Conservation (phyloP, 331 rosid species). For the Ulmus americana region DNA sequence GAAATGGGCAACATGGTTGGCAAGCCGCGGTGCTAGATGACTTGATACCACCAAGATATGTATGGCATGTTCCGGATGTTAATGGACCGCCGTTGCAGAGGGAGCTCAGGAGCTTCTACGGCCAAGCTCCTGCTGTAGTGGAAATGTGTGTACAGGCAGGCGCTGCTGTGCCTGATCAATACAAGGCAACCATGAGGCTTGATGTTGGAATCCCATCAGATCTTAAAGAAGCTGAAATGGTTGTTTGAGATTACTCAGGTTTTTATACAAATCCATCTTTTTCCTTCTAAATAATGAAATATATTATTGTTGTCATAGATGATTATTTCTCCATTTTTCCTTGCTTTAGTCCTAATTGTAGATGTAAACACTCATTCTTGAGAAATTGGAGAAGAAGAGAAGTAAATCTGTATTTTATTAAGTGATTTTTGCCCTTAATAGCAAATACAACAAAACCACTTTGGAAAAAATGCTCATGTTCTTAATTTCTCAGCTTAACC, state of each 20-base stretch:
- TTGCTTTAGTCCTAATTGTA: not conserved
- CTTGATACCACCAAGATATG: slow-evolving; percentile 83
- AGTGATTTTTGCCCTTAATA: too few species aligned
- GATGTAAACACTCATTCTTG: not conserved
- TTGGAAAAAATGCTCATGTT: too few species aligned
- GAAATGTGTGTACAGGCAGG: slow-evolving; percentile 94
- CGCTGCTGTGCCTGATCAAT: slow-evolving; percentile 68
- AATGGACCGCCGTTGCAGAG: slow-evolving; percentile 59
- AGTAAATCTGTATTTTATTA: too few species aligned
- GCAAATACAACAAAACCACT: too few species aligned
- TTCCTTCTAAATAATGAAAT: not conserved
- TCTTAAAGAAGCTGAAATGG: slow-evolving; percentile 83
- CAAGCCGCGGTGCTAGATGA: slow-evolving; percentile 77
- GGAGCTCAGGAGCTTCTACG: slow-evolving; percentile 77
- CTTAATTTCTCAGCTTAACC: too few species aligned
- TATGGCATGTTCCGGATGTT: slow-evolving; percentile 94
- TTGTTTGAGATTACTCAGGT: slow-evolving; percentile 48
- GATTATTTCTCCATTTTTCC: not conserved
- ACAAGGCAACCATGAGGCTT: slow-evolving; percentile 79
- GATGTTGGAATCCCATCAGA: slow-evolving; percentile 79
- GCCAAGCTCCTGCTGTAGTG: slow-evolving; percentile 82
- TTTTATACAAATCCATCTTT: not conserved
- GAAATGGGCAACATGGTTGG: slow-evolving; percentile 98
- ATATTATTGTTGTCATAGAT: not conserved
- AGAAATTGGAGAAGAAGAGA: not conserved